Base-by-base conservation (phyloP, 148 eudicot species). In the Talinum fruticosum region DNA sequence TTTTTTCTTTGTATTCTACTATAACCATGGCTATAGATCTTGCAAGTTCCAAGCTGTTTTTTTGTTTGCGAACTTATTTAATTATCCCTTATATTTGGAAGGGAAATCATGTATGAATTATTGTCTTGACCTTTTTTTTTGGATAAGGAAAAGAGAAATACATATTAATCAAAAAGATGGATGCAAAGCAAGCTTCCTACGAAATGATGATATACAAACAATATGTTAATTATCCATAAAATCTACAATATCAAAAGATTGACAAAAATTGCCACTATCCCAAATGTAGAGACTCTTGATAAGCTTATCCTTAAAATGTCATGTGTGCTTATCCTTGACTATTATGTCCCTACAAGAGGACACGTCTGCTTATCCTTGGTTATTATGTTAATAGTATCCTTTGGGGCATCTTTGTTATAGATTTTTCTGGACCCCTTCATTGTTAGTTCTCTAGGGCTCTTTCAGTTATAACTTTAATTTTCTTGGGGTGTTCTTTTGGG, bases 1-100 rank as follows among this genome's bases (percentile, higher is more conserved):
- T 59, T 62, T 62, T 59, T 62, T 62, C 14, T 62, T 62, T 62
- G 66, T n/a, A 62, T 28, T 62, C 66, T 28, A 62, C 66, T 62
- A 8, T 12, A 62, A 1, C 13, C 33, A 8, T 62, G 66, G 18
- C 64, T 23, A 10, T 28, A 28, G 26, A 10, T 28, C 2, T 18
- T 62, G 66, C 28, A 57, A 57, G 23, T 57, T 57, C 64, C 64
- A 5, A n/a, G 15, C 7, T 62, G 66, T n/a, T n/a, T n/a, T n/a
- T n/a, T n/a, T n/a, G n/a, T 26, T 62, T 62, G 66, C 24, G 4
- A 15, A 29, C 18, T 24, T 62, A 28, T 28, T 62, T 26, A 1
- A 16, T 26, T 62, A 33, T 26, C 30, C 66, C 2, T 62, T 26
- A 62, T 62, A 10, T 62, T 28, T 62, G 32, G 34, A 28, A 62